These are phyloP conservation scores for Eucommia ulmoides DNA, from an alignment of 257 asterid genomes.

Conservation along the genomic window DNA sequence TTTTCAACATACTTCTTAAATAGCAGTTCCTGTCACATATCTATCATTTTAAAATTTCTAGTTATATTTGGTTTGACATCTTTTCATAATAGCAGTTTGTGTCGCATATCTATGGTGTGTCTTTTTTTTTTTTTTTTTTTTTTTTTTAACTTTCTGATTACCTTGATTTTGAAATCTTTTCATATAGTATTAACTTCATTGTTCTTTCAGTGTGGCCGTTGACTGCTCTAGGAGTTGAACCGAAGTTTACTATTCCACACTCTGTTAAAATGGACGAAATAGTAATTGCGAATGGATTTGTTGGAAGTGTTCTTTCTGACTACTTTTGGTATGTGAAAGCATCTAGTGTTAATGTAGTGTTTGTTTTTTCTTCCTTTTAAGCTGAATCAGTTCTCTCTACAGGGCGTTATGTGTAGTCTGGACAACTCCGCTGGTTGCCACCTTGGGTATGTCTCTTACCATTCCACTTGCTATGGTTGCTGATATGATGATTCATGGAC, in stretches of 20 bases:
- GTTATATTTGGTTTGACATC: too few species aligned
- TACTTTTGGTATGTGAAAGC: conserved; percentile 64
- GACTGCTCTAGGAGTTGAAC: conserved; percentile 93
- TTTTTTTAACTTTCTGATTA: too few species aligned
- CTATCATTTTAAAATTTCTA: too few species aligned
- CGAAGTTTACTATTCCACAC: conserved; percentile 82
- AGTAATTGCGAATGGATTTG: conserved; percentile 80
- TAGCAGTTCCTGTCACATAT: too few species aligned
- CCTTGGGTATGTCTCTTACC: conserved; percentile 95
- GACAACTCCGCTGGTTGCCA: conserved; percentile 98
- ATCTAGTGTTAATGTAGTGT: not conserved
- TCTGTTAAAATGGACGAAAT: conserved; percentile 87
- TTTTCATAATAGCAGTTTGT: too few species aligned
- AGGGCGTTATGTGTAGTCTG: conserved; percentile 99
- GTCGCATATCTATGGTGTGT: too few species aligned
- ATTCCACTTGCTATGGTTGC: conserved; percentile 99
- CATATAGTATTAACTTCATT: too few species aligned
- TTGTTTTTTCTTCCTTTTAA: not conserved
- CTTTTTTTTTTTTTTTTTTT: too few species aligned
- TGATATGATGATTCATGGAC: conserved; percentile 91
- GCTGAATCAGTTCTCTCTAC: conserved; percentile 3
- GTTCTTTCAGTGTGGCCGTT: conserved; percentile 86
- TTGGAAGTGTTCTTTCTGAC: conserved; percentile 92
- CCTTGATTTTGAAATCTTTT: too few species aligned
- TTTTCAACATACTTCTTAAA: too few species aligned